A percentile compares a stretch with the other conserved stretches of the same genome.
Conservation (phyloP, 2,329 filamentous ascomycete species). For the Falciphora oryzae region DNA sequence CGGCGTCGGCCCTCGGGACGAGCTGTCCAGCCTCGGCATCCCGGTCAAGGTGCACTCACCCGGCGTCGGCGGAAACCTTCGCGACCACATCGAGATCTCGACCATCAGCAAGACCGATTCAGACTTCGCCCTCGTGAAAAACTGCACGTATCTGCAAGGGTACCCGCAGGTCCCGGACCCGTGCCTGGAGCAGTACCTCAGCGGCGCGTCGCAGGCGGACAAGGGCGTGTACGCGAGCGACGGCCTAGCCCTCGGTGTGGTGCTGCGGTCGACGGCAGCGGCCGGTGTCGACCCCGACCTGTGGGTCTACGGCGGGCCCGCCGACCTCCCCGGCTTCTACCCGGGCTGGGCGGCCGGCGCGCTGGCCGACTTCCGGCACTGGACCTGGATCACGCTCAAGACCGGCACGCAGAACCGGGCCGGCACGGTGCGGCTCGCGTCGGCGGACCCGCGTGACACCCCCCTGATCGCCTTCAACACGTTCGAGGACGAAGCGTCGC, state of each 20-base stretch:
- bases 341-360: constrained; percentile 29
- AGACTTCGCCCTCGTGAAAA: constrained; percentile 29
- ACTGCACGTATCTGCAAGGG: constrained; percentile 21
- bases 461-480: constrained; percentile 49
- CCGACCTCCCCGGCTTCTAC: constrained; percentile 34
- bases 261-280: constrained; percentile 25
- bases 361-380: constrained; percentile 31
- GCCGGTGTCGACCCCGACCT: constrained; percentile 27
- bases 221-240: constrained; percentile 29
- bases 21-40: constrained; percentile 33
- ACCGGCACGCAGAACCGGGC: constrained; percentile 56
- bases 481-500: neutral
- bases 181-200: constrained; percentile 23
- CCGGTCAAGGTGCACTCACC: constrained; percentile 31
- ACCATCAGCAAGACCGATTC: constrained; percentile 36
- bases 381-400: constrained; percentile 48
- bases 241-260: constrained; percentile 26
- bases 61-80: constrained; percentile 33
- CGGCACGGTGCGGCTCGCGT: constrained; percentile 56
- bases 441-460: constrained; percentile 55
- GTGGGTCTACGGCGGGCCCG: constrained; percentile 33
- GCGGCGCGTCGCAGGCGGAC: constrained; percentile 17
- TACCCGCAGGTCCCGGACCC: too few species aligned
- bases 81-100: constrained; percentile 40
- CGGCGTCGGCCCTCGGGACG: constrained; percentile 36